phyloP scores from a whole-genome alignment of 305 asterid genomes.

The Fraxinus ornus region DNA sequence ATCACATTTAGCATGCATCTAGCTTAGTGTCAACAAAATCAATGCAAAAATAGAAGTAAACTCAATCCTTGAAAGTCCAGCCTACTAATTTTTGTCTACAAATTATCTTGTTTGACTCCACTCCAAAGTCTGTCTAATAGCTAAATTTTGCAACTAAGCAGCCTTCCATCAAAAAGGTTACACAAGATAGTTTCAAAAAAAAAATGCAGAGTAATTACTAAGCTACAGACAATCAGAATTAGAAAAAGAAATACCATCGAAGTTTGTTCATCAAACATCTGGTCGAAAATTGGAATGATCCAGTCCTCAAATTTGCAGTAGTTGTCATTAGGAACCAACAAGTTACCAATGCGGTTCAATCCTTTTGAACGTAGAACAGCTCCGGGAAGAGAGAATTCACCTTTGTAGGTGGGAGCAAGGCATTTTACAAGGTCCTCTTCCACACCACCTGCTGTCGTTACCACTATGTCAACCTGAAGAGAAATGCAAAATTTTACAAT shows the following conservation, averaged over 20 bases:
- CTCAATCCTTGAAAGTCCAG: neutral
- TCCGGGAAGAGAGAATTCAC: constrained; percentile 83
- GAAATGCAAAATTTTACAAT: neutral
- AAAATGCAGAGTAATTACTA: neutral
- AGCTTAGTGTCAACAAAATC: constrained; percentile 6
- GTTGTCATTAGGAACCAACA: constrained; percentile 93
- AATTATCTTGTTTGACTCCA: neutral
- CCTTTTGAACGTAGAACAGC: constrained; percentile 79
- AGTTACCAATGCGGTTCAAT: constrained; percentile 85
- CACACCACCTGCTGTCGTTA: constrained; percentile 95
- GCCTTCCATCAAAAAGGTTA: neutral
- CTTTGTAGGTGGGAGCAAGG: constrained; percentile 88
- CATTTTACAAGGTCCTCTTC: constrained; percentile 98
- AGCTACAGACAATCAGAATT: neutral
- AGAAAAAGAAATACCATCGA: constrained; percentile 43
- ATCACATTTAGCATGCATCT: neutral
- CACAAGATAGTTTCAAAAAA: neutral
- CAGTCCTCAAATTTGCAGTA: constrained; percentile 97
- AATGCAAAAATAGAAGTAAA: neutral
- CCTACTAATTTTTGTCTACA: neutral
- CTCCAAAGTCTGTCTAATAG: constrained; percentile 6
- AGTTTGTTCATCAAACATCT: constrained; percentile 78
- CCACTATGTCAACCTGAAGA: constrained; percentile 82
- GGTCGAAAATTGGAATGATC: constrained; percentile 84
- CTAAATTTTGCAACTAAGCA: neutral